These are phyloP conservation scores for Septoria petroselini DNA, from an alignment of 2,329 filamentous ascomycete genomes.

Conservation along the genomic window DNA sequence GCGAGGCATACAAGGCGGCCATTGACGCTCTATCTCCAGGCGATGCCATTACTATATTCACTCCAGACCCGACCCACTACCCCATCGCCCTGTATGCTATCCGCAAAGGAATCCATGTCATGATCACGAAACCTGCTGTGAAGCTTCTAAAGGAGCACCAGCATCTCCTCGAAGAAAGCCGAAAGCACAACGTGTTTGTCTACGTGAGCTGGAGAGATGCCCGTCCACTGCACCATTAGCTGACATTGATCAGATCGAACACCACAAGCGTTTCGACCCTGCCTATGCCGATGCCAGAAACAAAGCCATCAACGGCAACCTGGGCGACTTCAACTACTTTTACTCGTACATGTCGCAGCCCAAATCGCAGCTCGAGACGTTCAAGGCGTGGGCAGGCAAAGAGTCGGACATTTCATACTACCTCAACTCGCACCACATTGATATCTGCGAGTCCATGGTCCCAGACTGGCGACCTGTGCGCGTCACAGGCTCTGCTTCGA, in stretches of 20 bases:
- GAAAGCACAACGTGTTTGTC: conserved; percentile 76
- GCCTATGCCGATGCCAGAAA: conserved; percentile 84
- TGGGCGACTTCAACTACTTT: conserved; percentile 98
- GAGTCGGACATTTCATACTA: conserved; percentile 96
- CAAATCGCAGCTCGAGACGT: conserved; percentile 87
- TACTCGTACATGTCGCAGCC: conserved; percentile 96
- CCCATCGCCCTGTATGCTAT: conserved; percentile 91
- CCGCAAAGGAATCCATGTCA: conserved; percentile 79
- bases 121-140: conserved; percentile 91
- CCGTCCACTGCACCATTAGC: too few relatives aligned
- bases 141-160: conserved; percentile 80
- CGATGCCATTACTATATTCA: conserved; percentile 94
- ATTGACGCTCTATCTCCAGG: conserved; percentile 79
- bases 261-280: conserved; percentile 95
- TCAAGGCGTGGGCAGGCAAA: conserved; percentile 88
- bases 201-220: conserved; percentile 46
- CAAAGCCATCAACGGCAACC: conserved; percentile 59
- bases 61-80: conserved; percentile 87
- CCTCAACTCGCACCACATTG: conserved; percentile 90
- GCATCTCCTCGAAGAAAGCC: conserved; percentile 67
- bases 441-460: conserved; percentile 91
- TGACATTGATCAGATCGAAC: conserved; percentile 58
- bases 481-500: conserved; percentile 74
- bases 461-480: conserved; percentile 68
- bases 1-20: conserved; percentile 81